Conservation (phyloP, 768 basidiomycete species). For the Udeniomyces megalosporus region DNA sequence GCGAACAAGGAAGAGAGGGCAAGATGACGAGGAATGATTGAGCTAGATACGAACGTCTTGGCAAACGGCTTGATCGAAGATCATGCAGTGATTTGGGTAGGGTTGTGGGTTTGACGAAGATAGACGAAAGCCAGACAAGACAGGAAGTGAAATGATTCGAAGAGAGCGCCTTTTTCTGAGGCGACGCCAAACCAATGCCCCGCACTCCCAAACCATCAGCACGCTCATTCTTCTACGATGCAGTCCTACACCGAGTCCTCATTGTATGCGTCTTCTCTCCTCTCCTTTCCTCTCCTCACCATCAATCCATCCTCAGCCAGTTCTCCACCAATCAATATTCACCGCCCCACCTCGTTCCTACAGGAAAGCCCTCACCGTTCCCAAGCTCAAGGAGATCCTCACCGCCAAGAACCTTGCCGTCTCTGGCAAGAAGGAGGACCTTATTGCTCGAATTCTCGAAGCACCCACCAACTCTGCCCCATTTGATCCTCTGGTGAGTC, state of each 20-base stretch:
- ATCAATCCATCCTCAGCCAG: no score
- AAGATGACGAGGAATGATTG: not conserved
- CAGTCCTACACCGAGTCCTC: no score
- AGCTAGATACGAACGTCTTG: not conserved
- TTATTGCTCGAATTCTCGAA: conserved; percentile 17
- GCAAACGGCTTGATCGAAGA: no score
- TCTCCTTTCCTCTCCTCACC: not conserved
- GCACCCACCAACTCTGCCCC: not conserved
- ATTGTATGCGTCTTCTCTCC: not conserved
- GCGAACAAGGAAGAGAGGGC: not conserved
- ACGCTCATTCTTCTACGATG: no score
- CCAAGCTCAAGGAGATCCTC: conserved; percentile 24
- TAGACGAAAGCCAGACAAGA: no score
- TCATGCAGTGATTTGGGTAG: no score
- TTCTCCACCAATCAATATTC: no score
- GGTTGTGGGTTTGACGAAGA: no score
- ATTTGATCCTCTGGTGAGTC: not conserved
- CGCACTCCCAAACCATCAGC: no score
- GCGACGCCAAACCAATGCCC: no score
- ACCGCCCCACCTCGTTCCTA: not conserved
- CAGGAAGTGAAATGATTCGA: no score
- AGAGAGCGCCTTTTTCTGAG: no score
- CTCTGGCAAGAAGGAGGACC: conserved; percentile 24
- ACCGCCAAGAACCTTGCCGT: conserved; percentile 15
- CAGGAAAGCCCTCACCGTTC: conserved; percentile 22